phyloP scores from a whole-genome alignment of 1,284 basidiomycete genomes.

The Puccinia polysora region DNA sequence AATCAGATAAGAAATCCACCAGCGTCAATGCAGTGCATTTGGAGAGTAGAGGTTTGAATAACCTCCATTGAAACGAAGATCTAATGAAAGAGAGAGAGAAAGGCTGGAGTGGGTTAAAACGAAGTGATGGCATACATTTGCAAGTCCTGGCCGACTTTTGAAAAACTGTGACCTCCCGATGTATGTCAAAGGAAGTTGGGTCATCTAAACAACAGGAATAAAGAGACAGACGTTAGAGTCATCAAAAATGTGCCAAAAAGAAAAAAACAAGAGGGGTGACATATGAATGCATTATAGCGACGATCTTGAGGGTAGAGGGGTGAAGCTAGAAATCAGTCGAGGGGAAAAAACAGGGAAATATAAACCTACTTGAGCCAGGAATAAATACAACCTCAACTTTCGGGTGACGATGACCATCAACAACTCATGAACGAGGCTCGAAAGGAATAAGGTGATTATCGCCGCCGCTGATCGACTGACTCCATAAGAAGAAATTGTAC shows the following conservation, averaged over 20 bases:
- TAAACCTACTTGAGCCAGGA: constrained; percentile 22
- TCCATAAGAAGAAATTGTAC: constrained; percentile 71
- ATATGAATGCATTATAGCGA: no score
- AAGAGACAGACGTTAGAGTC: no score
- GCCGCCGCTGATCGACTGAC: constrained; percentile 74
- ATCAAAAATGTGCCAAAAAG: constrained; percentile 45
- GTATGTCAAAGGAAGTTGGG: constrained; percentile 85
- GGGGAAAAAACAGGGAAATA: not conserved
- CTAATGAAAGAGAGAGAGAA: no score
- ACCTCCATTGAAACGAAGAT: no score
- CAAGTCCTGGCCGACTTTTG: constrained; percentile 69
- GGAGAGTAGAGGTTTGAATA: no score
- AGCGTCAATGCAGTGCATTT: no score
- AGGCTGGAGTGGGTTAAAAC: no score
- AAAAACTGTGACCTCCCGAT: constrained; percentile 70
- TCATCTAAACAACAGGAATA: constrained; percentile 64
- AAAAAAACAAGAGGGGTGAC: not conserved
- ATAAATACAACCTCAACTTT: constrained; percentile 51
- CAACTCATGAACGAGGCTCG: constrained; percentile 82
- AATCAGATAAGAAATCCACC: no score
- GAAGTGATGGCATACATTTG: constrained; percentile 54
- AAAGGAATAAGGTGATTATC: constrained; percentile 83
- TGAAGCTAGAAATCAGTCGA: not conserved
- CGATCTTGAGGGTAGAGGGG: no score
- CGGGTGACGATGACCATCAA: constrained; percentile 70